Evolutionary conservation across 768 basidiomycete species (phyloP).

Genomic region (Tylopilus rubrobrunneus): DNA sequence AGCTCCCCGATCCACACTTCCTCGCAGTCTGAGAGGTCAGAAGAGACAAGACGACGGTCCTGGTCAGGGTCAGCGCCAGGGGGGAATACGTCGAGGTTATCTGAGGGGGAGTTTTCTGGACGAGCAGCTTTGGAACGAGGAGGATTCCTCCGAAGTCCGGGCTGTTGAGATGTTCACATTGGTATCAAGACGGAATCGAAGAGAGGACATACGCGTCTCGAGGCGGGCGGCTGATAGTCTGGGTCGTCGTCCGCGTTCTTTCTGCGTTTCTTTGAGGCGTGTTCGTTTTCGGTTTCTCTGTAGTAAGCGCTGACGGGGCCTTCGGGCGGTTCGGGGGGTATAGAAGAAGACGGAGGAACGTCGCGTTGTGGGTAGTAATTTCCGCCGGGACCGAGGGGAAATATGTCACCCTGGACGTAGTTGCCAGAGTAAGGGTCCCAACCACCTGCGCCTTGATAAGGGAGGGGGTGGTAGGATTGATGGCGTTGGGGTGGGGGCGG

Average conservation of each 20-base stretch:
- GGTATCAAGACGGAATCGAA: neutral
- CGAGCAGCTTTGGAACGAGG: conserved; percentile 36
- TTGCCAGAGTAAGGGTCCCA: conserved; percentile 38
- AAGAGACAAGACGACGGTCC: conserved; percentile 50
- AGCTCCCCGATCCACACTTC: conserved; percentile 75
- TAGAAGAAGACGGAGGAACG: conserved; percentile 6
- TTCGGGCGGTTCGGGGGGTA: conserved; percentile 19
- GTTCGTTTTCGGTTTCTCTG: conserved; percentile 30
- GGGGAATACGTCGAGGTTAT: conserved; percentile 18
- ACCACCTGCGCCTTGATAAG: conserved; percentile 37
- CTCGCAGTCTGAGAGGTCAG: conserved; percentile 78
- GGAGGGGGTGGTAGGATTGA: conserved; percentile 35
- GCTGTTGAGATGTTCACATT: conserved; percentile 19
- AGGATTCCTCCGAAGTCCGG: conserved; percentile 42
- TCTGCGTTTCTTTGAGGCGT: conserved; percentile 47
- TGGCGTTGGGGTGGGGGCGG: conserved; percentile 31
- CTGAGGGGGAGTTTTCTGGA: conserved; percentile 26
- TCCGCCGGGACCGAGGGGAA: conserved; percentile 36
- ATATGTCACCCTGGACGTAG: conserved; percentile 36
- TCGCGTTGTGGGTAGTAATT: conserved; percentile 34
- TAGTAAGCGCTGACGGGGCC: conserved; percentile 24
- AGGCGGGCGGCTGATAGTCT: conserved; percentile 48
- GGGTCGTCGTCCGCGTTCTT: conserved; percentile 44
- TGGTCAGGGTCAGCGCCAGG: conserved; percentile 33
- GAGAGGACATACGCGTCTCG: conserved; percentile 49